Evolutionary conservation across 306 rosid genomes (phyloP).

Genomic region (Comarum palustre): DNA sequence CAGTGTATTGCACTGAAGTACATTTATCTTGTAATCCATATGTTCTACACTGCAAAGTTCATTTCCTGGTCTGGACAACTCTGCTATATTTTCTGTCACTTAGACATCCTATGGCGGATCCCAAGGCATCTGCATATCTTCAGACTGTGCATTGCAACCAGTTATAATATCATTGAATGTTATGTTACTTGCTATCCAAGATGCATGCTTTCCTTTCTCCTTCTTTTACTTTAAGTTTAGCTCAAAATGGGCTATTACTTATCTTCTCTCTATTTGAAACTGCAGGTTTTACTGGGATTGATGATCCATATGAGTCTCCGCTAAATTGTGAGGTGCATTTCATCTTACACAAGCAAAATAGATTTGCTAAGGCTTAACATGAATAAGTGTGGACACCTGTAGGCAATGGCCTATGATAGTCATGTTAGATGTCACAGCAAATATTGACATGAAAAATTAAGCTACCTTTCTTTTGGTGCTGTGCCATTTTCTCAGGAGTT

Average conservation of each 20-base stretch:
- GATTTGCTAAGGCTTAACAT: background rate
- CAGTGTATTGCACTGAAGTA: background rate
- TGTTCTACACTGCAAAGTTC: background rate
- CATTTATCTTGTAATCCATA: background rate
- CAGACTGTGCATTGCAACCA: background rate
- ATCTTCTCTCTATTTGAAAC: background rate
- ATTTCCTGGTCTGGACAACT: background rate
- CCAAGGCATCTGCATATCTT: background rate
- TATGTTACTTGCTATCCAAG: background rate
- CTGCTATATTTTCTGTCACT: background rate
- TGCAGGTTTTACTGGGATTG: slow-evolving; percentile 81
- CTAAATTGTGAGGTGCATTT: slow-evolving; percentile 52
- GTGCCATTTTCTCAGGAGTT: background rate
- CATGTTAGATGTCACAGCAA: background rate
- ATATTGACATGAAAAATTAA: background rate
- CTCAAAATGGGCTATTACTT: background rate
- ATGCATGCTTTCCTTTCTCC: background rate
- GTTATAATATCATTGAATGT: background rate
- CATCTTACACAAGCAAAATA: slow-evolving; percentile 14
- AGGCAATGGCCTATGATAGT: background rate
- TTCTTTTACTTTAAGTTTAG: background rate
- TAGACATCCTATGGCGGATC: background rate
- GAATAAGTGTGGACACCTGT: background rate
- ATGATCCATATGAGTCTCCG: slow-evolving; percentile 74
- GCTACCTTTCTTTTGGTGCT: background rate